Percentiles rank a stretch among this genome's conserved stretches.
These are phyloP conservation scores for Thraustotheca clavata DNA, from an alignment of 352 stramenopile genomes.

Conservation along the genomic window DNA sequence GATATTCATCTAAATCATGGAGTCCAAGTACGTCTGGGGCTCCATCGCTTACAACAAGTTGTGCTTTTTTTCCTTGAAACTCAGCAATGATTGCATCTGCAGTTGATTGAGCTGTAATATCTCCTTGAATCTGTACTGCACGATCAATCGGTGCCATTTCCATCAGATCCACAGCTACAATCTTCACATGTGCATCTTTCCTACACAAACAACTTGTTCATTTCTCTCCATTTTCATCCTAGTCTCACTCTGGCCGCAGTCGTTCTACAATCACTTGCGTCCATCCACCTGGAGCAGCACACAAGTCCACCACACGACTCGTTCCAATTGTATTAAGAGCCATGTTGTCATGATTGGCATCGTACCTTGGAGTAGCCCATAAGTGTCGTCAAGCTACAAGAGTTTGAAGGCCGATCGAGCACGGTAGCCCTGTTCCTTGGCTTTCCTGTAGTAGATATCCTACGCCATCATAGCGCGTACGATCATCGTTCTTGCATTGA, in stretches of 20 bases:
- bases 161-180: slow-evolving; percentile 81
- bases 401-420: slow-evolving; percentile 98
- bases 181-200: slow-evolving; percentile 24
- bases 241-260: slow-evolving; percentile 29
- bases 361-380: slow-evolving; percentile 84
- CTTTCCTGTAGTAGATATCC: slow-evolving; percentile 91
- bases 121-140: slow-evolving; percentile 63
- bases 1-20: slow-evolving; percentile 74
- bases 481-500: neutral
- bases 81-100: slow-evolving; percentile 60
- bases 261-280: slow-evolving; percentile 78
- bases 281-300: slow-evolving; percentile 75
- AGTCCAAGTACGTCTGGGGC: slow-evolving; percentile 94
- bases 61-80: slow-evolving; percentile 77
- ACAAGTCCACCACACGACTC: slow-evolving; percentile 73
- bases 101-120: slow-evolving; percentile 75
- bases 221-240: no score
- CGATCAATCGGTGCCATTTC: slow-evolving; percentile 96
- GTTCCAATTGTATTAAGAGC: slow-evolving; percentile 36
- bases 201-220: no score
- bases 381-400: slow-evolving; percentile 98
- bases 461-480: slow-evolving; percentile 26
- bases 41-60: slow-evolving; percentile 98
- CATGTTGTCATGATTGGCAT: neutral
- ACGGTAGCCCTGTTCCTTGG: slow-evolving; percentile 92